A percentile compares a stretch with the other conserved stretches of the same genome.
These are phyloP conservation scores for Ganoderma boninense DNA, from an alignment of 1,284 basidiomycete genomes.

Conservation along the genomic window DNA sequence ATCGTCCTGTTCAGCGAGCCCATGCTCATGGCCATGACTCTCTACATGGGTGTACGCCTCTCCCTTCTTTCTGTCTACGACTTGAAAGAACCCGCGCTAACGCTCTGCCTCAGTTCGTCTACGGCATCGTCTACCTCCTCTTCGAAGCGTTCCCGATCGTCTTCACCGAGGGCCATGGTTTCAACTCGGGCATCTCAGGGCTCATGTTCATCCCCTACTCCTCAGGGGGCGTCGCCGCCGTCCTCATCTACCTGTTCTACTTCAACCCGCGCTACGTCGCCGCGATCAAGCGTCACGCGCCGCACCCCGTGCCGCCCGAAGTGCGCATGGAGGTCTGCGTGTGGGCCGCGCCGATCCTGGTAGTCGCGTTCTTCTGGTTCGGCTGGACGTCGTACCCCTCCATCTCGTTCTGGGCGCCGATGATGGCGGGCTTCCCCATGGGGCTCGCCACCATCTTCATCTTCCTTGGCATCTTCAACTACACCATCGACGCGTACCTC, in stretches of 20 bases:
- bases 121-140: constrained; percentile 54
- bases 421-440: constrained; percentile 40
- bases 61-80: too few relatives aligned
- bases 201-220: constrained; percentile 58
- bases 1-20: constrained; percentile 53
- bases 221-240: constrained; percentile 43
- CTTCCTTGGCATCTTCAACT: constrained; percentile 47
- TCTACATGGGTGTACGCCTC: constrained; percentile 54
- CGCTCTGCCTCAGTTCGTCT: constrained; percentile 44
- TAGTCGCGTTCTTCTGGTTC: constrained; percentile 54
- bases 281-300: constrained; percentile 45
- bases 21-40: constrained; percentile 52
- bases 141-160: constrained; percentile 48
- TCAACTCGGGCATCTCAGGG: constrained; percentile 50
- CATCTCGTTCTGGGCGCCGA: constrained; percentile 44
- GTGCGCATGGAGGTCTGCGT: constrained; percentile 53
- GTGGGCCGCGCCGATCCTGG: constrained; percentile 51
- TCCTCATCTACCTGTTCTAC: constrained; percentile 38
- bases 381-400: constrained; percentile 52
- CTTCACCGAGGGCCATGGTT: constrained; percentile 43
- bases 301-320: constrained; percentile 53
- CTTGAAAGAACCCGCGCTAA: neutral
- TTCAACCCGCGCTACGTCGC: constrained; percentile 45
- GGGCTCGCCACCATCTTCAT: constrained; percentile 43
- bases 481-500: constrained; percentile 50